A percentile compares a stretch with the other conserved stretches of the same genome.
Evolutionary conservation across 129 eudicot species (phyloP).

Genomic region (Pulicaria dysenterica): DNA sequence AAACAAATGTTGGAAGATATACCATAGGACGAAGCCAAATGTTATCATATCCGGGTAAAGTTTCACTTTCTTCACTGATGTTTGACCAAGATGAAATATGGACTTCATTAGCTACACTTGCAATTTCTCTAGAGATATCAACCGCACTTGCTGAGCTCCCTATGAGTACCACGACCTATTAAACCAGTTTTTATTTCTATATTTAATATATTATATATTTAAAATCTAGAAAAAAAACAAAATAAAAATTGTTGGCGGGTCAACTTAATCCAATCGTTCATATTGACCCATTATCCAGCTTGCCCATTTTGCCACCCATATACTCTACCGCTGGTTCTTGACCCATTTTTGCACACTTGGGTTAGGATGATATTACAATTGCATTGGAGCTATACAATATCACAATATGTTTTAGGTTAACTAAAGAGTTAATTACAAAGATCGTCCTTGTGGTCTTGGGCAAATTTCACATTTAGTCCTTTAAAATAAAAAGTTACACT

Average conservation of each 20-base stretch:
- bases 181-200: too few species aligned
- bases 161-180: slow-evolving; percentile 77
- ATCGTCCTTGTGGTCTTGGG: too few species aligned
- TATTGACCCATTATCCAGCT: slow-evolving; percentile 3
- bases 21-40: slow-evolving; percentile 92
- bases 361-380: too few species aligned
- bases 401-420: too few species aligned
- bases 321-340: neutral
- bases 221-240: neutral
- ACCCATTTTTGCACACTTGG: too few species aligned
- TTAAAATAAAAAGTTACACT: too few species aligned
- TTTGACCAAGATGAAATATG: slow-evolving; percentile 81
- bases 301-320: neutral
- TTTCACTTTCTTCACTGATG: slow-evolving; percentile 23
- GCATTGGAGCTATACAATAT: too few species aligned
- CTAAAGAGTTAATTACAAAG: too few species aligned
- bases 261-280: neutral
- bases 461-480: too few species aligned
- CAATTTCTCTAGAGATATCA: slow-evolving; percentile 84
- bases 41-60: slow-evolving; percentile 62
- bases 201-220: neutral
- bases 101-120: slow-evolving; percentile 77
- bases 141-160: slow-evolving; percentile 88
- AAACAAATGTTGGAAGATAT: slow-evolving; percentile 15
- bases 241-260: neutral